Conservation (phyloP, 2,329 filamentous ascomycete species). For the Xylariaceae sp. region DNA sequence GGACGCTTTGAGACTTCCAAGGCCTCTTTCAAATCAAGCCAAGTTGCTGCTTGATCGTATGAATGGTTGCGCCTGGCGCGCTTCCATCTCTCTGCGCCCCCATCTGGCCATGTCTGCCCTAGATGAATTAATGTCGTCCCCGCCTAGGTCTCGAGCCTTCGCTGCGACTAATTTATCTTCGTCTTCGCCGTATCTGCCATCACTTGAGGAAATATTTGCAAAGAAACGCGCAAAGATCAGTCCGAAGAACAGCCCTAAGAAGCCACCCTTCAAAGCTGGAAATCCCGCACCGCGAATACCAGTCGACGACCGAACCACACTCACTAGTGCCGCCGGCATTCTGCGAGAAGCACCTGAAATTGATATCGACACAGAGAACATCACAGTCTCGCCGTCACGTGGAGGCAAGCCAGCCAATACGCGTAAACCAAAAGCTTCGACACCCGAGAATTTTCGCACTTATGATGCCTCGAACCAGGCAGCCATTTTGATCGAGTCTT, state of each 20-base stretch:
- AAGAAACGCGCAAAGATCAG: conserved; percentile 25
- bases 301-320: conserved; percentile 33
- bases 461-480: conserved; percentile 9
- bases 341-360: conserved; percentile 33
- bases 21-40: not conserved
- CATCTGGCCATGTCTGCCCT: conserved; percentile 31
- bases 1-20: not conserved
- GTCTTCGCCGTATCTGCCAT: conserved; percentile 52
- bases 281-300: conserved; percentile 36
- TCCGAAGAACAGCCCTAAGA: conserved; percentile 21
- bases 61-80: conserved; percentile 45
- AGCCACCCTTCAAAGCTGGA: conserved; percentile 33
- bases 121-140: conserved; percentile 30
- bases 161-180: conserved; percentile 35
- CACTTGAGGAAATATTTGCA: conserved; percentile 42
- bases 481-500: conserved; percentile 21
- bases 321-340: conserved; percentile 39
- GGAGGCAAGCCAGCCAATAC: conserved; percentile 16
- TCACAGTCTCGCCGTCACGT: conserved; percentile 23
- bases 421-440: conserved; percentile 13
- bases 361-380: conserved; percentile 28
- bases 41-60: conserved; percentile 19
- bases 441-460: conserved; percentile 7
- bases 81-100: conserved; percentile 30
- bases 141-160: conserved; percentile 19